These are phyloP conservation scores for Cyberlindnera samutprakarnensis DNA, from an alignment of 805 yeast species.

Conservation along the genomic window DNA sequence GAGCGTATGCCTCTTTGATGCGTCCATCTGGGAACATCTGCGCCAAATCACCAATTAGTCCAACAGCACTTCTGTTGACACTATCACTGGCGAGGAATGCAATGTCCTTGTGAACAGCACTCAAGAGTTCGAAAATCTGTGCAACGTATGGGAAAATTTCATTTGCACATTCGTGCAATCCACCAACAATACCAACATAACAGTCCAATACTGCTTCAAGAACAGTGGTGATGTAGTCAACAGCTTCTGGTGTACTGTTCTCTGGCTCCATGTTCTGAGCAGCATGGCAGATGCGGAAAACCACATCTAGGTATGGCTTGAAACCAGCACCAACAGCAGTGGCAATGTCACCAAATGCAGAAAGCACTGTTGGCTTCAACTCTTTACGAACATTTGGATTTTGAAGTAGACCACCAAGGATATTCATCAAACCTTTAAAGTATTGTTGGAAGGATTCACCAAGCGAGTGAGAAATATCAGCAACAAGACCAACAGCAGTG, in stretches of 20 bases:
- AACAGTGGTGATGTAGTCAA: conserved; percentile 65
- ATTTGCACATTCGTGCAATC: conserved; percentile 65
- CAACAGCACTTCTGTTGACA: conserved; percentile 77
- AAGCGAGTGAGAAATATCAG: conserved; percentile 87
- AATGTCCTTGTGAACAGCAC: conserved; percentile 50
- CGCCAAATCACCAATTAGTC: conserved; percentile 88
- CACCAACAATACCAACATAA: conserved; percentile 91
- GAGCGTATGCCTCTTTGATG: conserved; percentile 55
- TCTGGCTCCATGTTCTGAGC: conserved; percentile 59
- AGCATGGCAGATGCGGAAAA: conserved; percentile 66
- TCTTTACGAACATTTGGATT: conserved; percentile 66
- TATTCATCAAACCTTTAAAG: conserved; percentile 74
- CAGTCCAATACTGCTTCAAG: conserved; percentile 92
- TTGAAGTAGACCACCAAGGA: conserved; percentile 67
- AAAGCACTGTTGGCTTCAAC: conserved; percentile 77
- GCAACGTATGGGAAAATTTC: conserved; percentile 58
- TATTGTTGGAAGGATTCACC: conserved; percentile 69
- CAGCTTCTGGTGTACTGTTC: conserved; percentile 63
- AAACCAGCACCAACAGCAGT: conserved; percentile 76
- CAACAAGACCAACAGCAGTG: conserved; percentile 91
- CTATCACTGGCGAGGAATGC: conserved; percentile 56
- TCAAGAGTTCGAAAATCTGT: conserved; percentile 64
- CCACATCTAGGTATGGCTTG: conserved; percentile 68
- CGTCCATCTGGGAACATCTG: conserved; percentile 78
- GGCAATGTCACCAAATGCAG: conserved; percentile 95